phyloP scores from a whole-genome alignment of 2,329 filamentous ascomycete genomes.

The Cadophora luteo-olivacea region DNA sequence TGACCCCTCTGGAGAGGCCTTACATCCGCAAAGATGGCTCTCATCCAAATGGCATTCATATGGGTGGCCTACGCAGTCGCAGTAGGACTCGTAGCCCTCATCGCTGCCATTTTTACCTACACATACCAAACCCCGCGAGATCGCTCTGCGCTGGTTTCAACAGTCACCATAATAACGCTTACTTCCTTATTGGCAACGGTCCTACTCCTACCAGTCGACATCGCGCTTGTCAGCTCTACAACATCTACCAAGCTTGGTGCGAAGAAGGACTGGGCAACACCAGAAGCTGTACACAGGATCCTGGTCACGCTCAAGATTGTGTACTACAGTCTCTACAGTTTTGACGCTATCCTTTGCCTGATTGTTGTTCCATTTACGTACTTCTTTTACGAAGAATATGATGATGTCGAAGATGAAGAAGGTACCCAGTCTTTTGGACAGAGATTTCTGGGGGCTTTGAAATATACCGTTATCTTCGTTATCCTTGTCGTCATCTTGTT shows the following conservation, averaged over 20 bases:
- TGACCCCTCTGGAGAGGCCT: conserved; percentile 12
- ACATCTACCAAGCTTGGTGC: conserved; percentile 74
- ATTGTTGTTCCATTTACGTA: conserved; percentile 94
- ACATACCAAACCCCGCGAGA: conserved; percentile 91
- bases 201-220: conserved; percentile 91
- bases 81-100: conserved; percentile 75
- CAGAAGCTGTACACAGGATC: conserved; percentile 78
- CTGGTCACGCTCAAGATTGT: conserved; percentile 82
- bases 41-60: conserved; percentile 88
- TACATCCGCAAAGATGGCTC: conserved; percentile 44
- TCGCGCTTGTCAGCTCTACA: conserved; percentile 92
- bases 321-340: conserved; percentile 91
- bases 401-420: conserved; percentile 85
- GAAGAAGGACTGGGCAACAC: conserved; percentile 95
- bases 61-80: conserved; percentile 93
- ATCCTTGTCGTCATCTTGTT: conserved; percentile 82
- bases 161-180: conserved; percentile 85
- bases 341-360: conserved; percentile 89
- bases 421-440: conserved; percentile 74
- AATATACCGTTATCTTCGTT: conserved; percentile 89
- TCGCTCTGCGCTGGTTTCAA: conserved; percentile 80
- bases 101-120: conserved; percentile 85
- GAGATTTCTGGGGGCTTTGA: conserved; percentile 82
- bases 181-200: conserved; percentile 90
- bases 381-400: conserved; percentile 98